phyloP scores from a whole-genome alignment of 2,329 filamentous ascomycete genomes.

The Colletotrichum falcatum region DNA sequence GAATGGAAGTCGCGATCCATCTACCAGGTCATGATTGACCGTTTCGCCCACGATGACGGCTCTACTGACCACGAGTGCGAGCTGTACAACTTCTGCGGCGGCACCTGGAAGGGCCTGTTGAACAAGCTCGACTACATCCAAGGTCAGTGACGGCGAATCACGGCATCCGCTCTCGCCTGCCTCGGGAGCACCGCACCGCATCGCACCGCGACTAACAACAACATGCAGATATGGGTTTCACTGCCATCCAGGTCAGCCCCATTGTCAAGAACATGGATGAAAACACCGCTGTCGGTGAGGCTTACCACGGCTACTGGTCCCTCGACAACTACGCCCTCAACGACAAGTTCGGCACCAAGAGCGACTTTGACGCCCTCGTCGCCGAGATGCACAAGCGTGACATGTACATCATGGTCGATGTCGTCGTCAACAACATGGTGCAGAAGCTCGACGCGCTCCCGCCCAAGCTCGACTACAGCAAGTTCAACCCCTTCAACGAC shows the following conservation, averaged over 20 bases:
- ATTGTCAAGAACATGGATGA: conserved; percentile 58
- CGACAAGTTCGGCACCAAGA: conserved; percentile 60
- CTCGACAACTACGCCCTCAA: conserved; percentile 57
- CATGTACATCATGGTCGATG: conserved; percentile 70
- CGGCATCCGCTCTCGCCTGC: background rate
- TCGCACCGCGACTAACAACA: conserved; percentile 9
- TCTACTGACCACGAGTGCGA: conserved; percentile 57
- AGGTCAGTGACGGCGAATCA: conserved; percentile 42
- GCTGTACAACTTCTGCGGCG: conserved; percentile 59
- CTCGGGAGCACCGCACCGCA: no score
- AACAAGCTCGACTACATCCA: conserved; percentile 64
- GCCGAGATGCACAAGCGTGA: conserved; percentile 61
- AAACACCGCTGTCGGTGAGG: conserved; percentile 42
- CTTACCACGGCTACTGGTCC: conserved; percentile 58
- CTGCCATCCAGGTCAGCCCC: conserved; percentile 69
- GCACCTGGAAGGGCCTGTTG: conserved; percentile 61
- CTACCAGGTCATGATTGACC: conserved; percentile 60
- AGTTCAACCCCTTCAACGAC: conserved; percentile 57
- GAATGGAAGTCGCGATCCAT: conserved; percentile 51
- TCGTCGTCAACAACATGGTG: conserved; percentile 64
- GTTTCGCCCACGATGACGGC: conserved; percentile 56
- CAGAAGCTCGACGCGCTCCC: conserved; percentile 52
- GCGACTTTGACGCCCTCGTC: conserved; percentile 61
- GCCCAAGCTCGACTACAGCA: conserved; percentile 57
- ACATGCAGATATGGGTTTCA: conserved; percentile 38